Conservation (phyloP, 306 rosid genomes). For the Erythrophleum fordii region DNA sequence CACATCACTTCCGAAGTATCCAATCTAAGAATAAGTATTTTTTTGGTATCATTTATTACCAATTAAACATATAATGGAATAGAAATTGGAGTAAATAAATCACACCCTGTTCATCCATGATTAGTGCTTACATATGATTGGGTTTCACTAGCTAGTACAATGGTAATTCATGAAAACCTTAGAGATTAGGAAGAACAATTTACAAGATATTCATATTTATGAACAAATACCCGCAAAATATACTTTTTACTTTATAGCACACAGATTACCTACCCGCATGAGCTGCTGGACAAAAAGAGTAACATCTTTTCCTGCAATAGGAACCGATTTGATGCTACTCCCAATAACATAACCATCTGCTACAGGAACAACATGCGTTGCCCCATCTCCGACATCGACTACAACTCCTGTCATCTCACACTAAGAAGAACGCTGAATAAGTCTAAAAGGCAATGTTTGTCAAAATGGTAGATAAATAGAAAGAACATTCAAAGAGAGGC, state of each 20-base stretch:
- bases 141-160: constrained; percentile 12
- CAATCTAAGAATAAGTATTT: constrained; percentile 6
- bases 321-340: constrained; percentile 94
- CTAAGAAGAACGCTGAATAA: constrained; percentile 68
- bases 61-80: not conserved
- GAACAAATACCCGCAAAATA: constrained; percentile 16
- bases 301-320: constrained; percentile 91
- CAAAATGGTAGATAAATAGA: not conserved
- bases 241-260: constrained; percentile 21
- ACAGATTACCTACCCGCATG: constrained; percentile 75
- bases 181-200: constrained; percentile 23
- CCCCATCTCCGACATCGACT: constrained; percentile 96
- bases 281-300: constrained; percentile 97
- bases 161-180: constrained; percentile 22
- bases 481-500: not conserved
- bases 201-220: constrained; percentile 1
- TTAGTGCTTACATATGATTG: constrained; percentile 7
- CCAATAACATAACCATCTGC: constrained; percentile 99
- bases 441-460: constrained; percentile 37
- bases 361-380: constrained; percentile 94
- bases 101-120: constrained; percentile 12
- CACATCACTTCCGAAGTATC: not conserved
- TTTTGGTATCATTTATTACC: constrained; percentile 3
- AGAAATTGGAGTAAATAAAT: constrained; percentile 10
- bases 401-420: constrained; percentile 99